phyloP scores from a whole-genome alignment of 495 filamentous ascomycete species.

The Penicillium cosmopolitanum region DNA sequence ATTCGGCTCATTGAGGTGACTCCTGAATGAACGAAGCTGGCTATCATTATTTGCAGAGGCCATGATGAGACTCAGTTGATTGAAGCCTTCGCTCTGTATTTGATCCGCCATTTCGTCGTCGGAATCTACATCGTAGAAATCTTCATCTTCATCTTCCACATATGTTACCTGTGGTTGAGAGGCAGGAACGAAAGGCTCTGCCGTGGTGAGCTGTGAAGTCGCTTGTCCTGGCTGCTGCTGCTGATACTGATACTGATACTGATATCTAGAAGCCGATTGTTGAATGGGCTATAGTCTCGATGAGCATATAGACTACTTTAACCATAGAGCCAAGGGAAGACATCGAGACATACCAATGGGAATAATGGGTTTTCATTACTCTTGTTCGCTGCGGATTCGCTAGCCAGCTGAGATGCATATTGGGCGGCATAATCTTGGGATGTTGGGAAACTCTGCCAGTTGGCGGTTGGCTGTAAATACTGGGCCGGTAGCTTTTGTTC shows the following conservation, averaged over 20 bases:
- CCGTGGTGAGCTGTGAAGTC: constrained; percentile 10
- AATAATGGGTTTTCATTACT: constrained; percentile 5
- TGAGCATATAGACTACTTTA: background rate
- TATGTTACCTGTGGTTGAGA: constrained; percentile 29
- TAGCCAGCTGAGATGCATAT: constrained; percentile 2
- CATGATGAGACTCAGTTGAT: constrained; percentile 50
- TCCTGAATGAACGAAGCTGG: constrained; percentile 62
- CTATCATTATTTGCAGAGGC: constrained; percentile 54
- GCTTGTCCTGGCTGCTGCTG: constrained; percentile 10
- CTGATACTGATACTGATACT: constrained; percentile 8
- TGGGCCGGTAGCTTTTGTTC: background rate
- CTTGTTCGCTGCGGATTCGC: background rate
- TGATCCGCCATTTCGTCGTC: constrained; percentile 68
- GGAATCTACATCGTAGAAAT: constrained; percentile 65
- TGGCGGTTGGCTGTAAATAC: constrained; percentile 11
- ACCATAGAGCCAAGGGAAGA: background rate
- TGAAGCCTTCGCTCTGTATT: constrained; percentile 58
- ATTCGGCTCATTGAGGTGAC: constrained; percentile 67
- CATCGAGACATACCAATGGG: constrained; percentile 10
- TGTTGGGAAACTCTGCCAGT: constrained; percentile 15
- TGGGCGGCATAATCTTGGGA: constrained; percentile 3
- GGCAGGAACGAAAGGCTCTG: constrained; percentile 18
- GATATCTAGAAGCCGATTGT: constrained; percentile 11
- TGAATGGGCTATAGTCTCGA: background rate
- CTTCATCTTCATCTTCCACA: constrained; percentile 57